phyloP scores from a whole-genome alignment of 225 moss, liverwort and hornwort genomes.

The Sphagnum contortum region DNA sequence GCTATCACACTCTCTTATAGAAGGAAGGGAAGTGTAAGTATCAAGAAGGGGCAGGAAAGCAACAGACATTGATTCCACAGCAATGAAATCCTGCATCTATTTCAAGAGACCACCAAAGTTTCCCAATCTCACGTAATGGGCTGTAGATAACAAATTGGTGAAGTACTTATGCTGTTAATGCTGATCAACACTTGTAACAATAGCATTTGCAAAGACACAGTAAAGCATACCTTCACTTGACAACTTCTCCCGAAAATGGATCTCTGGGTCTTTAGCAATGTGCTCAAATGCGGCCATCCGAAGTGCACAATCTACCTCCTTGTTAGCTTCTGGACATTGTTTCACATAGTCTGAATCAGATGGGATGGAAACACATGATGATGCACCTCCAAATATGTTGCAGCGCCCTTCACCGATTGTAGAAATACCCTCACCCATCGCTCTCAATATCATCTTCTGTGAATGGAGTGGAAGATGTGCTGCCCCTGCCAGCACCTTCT shows the following conservation, averaged over 20 bases:
- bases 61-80: too few species aligned
- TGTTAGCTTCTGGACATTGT: slow-evolving; percentile 47
- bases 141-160: too few species aligned
- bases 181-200: too few species aligned
- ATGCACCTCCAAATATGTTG: slow-evolving; percentile 79
- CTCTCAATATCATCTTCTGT: slow-evolving; percentile 57
- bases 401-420: slow-evolving; percentile 62
- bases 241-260: slow-evolving; percentile 50
- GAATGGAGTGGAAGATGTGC: slow-evolving; percentile 51
- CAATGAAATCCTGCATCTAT: too few species aligned
- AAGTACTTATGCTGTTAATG: too few species aligned
- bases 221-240: slow-evolving; percentile 37
- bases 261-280: slow-evolving; percentile 72
- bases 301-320: slow-evolving; percentile 84
- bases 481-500: slow-evolving; percentile 35
- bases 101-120: too few species aligned
- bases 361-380: slow-evolving; percentile 62
- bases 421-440: slow-evolving; percentile 50
- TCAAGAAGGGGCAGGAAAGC: too few species aligned
- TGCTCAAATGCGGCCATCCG: slow-evolving; percentile 74
- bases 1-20: too few species aligned
- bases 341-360: slow-evolving; percentile 67
- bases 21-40: too few species aligned
- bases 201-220: too few species aligned
- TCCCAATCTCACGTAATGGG: too few species aligned